A percentile compares a stretch with the other conserved stretches of the same genome.
These are phyloP conservation scores for Thelonectria blattea DNA, from an alignment of 2,329 filamentous ascomycete genomes.

Conservation along the genomic window DNA sequence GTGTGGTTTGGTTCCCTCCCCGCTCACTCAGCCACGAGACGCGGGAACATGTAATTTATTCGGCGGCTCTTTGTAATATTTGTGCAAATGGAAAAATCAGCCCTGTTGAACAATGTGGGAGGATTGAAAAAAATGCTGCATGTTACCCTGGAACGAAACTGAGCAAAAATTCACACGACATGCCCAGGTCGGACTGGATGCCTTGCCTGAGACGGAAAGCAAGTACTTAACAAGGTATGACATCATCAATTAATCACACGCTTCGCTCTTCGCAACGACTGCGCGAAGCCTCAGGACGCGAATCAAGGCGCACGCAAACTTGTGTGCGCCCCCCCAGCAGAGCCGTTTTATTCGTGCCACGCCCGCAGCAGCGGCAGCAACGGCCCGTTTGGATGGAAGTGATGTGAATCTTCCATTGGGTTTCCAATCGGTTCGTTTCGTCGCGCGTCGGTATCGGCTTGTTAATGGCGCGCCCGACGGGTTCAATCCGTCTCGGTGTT, in stretches of 20 bases:
- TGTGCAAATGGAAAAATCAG: background rate
- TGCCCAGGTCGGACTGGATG: background rate
- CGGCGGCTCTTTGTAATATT: slow-evolving; percentile 3
- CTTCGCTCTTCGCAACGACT: background rate
- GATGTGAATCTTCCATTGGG: background rate
- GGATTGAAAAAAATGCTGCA: background rate
- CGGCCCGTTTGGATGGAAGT: background rate
- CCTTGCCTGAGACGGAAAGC: background rate
- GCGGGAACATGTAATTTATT: slow-evolving; percentile 2
- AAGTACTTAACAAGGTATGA: background rate
- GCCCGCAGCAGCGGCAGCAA: background rate
- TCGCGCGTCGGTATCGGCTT: background rate
- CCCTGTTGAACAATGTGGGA: background rate
- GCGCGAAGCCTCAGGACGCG: background rate
- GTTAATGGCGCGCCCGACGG: background rate
- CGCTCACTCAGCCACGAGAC: slow-evolving; percentile 18
- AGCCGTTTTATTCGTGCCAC: background rate
- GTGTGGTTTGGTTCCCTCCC: slow-evolving; percentile 3
- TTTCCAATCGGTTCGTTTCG: background rate
- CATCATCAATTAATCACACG: background rate
- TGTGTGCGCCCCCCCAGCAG: background rate
- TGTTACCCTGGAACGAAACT: background rate
- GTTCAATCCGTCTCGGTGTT: background rate
- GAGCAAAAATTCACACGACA: background rate
- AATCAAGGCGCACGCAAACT: background rate